Conservation (phyloP, 75 land plant genomes). For the Cupressus sempervirens region DNA sequence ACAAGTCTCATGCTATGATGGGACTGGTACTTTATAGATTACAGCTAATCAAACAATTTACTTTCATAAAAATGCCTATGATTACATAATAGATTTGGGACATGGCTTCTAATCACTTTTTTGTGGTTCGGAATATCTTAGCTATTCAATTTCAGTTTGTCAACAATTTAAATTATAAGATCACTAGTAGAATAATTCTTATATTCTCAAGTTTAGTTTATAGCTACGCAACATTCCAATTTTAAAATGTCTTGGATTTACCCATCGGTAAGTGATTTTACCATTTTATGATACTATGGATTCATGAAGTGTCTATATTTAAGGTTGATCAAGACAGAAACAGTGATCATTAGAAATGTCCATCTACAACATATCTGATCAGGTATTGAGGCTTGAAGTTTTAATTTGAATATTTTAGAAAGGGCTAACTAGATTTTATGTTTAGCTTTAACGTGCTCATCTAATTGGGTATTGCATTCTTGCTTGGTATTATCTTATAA, state of each 20-base stretch:
- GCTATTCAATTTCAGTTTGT: not conserved
- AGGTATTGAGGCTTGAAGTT: too few relatives aligned
- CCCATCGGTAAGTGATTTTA: not conserved
- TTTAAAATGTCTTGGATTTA: not conserved
- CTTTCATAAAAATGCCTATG: not conserved
- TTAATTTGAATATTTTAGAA: too few relatives aligned
- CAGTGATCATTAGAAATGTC: too few relatives aligned
- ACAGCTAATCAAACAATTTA: not conserved
- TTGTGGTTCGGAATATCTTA: too few relatives aligned
- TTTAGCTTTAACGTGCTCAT: too few relatives aligned
- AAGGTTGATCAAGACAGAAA: too few relatives aligned
- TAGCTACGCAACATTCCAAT: not conserved
- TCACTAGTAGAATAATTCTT: not conserved
- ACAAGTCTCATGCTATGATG: not conserved
- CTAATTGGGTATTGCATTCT: too few relatives aligned
- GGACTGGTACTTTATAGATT: not conserved
- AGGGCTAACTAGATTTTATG: too few relatives aligned
- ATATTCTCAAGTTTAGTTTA: not conserved
- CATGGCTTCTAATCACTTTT: not conserved
- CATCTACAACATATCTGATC: too few relatives aligned
- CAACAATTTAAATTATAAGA: not conserved
- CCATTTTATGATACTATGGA: too few relatives aligned
- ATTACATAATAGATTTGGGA: not conserved
- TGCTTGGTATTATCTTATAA: too few relatives aligned
- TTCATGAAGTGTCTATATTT: too few relatives aligned